Base-by-base conservation (phyloP, 225 moss, liverwort and hornwort species). In the Sphagnum contortum region DNA sequence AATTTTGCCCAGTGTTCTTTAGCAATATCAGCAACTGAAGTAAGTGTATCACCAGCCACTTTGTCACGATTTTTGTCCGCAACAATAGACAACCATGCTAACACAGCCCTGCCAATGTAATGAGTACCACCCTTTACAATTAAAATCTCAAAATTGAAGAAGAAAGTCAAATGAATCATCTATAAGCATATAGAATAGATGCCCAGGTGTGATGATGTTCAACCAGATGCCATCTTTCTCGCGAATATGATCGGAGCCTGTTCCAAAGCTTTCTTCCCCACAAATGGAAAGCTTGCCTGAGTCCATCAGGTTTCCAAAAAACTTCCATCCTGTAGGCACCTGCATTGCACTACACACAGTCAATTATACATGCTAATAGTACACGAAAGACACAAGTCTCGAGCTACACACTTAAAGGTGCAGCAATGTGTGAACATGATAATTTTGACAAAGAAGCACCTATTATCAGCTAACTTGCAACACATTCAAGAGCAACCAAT, bases 201-300 rank as follows among this genome's bases (percentile, higher is more conserved):
- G 6, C 13, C 12, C 29, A 10, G n/a, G 13, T 13, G 29, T 29
- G 29, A 29, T 29, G 48, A 79, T 72, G 69, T 79, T 81, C 55
- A 84, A 83, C 95, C 96, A 96, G 6, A 96, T 92, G 57, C 96
- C 96, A 71, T 96, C 96, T 59, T 98, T 98, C 71, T 98, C 96
- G 8, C 96, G 79, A 51, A 98, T 89, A 52, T 98, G 96, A 64
- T 98, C 96, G 8, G 93, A 93, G 2, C 96, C 96, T 2, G 93
- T 98, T 55, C 96, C 93, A 68, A 98, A 98, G 67, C 93, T 98
- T 78, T 98, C 96, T 55, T 98, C 96, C 0, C 96, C 96, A 60
- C 96, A 98, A 1, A 98, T 48, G 0, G 96, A 98, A 9, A 93
- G 76, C 67, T 85, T 77, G 3, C 87, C 93, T 10, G 85, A 83